Conservation (phyloP, 2,329 filamentous ascomycete species). For the Diaporthe sp. region DNA sequence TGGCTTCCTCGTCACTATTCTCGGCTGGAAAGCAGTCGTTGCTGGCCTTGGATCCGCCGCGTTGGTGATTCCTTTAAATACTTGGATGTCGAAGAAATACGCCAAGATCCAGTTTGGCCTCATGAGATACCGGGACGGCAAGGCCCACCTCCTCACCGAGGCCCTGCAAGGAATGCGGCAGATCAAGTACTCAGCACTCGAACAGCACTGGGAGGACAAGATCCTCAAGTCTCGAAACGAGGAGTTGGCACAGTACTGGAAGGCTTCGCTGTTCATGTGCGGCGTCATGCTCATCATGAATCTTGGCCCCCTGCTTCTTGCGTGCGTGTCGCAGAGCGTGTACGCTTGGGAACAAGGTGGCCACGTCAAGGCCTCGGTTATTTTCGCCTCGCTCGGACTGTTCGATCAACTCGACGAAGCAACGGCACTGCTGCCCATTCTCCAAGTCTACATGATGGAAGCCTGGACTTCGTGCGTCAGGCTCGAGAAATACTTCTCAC, state of each 20-base stretch:
- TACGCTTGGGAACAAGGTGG: constrained; percentile 46
- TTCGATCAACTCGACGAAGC: constrained; percentile 49
- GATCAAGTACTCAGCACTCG: constrained; percentile 50
- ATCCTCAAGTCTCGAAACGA: constrained; percentile 47
- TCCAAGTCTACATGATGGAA: constrained; percentile 48
- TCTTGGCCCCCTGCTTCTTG: constrained; percentile 46
- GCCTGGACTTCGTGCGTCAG: constrained; percentile 49
- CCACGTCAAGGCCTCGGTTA: constrained; percentile 47
- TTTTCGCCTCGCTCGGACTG: constrained; percentile 48
- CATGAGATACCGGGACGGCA: constrained; percentile 49
- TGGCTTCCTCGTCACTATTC: constrained; percentile 43
- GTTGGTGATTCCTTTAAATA: constrained; percentile 44
- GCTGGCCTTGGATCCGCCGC: constrained; percentile 43
- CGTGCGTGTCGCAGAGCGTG: constrained; percentile 44
- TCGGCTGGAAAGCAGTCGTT: constrained; percentile 46
- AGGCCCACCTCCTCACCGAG: constrained; percentile 48
- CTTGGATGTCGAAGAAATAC: constrained; percentile 44
- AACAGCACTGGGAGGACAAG: constrained; percentile 47
- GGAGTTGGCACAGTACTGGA: constrained; percentile 49
- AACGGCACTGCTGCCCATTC: constrained; percentile 44
- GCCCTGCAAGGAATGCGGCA: constrained; percentile 51
- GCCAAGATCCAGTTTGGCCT: constrained; percentile 45
- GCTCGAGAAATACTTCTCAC: constrained; percentile 47
- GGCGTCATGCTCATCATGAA: constrained; percentile 45
- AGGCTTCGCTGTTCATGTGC: constrained; percentile 44